A percentile compares a stretch with the other conserved stretches of the same genome.
These are phyloP conservation scores for Tremella mesenterica DNA, from an alignment of 768 basidiomycete genomes.

Conservation along the genomic window DNA sequence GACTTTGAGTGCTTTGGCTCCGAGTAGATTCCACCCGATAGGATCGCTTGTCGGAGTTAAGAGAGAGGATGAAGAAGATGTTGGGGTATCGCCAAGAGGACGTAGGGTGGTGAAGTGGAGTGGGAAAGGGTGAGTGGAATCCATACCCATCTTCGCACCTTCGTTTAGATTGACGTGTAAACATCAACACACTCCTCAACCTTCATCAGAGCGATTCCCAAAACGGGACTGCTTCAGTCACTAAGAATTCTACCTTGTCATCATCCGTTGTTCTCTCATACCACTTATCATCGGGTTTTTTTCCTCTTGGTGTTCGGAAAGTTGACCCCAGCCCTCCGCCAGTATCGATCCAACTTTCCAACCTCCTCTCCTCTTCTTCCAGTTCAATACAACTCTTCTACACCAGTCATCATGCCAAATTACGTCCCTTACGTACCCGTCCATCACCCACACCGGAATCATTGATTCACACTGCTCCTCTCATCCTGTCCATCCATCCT, in stretches of 20 bases:
- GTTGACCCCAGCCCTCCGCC: slow-evolving; percentile 11
- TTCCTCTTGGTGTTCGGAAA: not conserved
- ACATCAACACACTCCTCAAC: no score
- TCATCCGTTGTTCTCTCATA: no score
- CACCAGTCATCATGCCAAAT: slow-evolving; percentile 16
- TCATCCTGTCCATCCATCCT: not conserved
- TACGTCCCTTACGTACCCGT: not conserved
- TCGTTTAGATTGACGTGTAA: no score
- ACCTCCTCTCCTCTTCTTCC: slow-evolving; percentile 14
- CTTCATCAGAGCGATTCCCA: no score
- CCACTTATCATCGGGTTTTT: not conserved
- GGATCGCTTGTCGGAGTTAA: not conserved
- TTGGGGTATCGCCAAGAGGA: slow-evolving; percentile 28
- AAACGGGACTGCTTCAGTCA: no score
- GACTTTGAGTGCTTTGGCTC: no score
- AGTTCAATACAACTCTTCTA: slow-evolving; percentile 33
- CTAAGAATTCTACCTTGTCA: no score
- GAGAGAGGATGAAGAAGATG: slow-evolving; percentile 23
- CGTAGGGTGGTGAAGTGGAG: slow-evolving; percentile 18
- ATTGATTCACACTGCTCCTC: not conserved
- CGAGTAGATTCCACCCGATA: no score
- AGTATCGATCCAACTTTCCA: slow-evolving; percentile 20
- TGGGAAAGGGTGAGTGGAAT: slow-evolving; percentile 28
- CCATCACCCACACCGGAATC: not conserved
- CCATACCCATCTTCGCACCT: no score